Conservation (phyloP, 1,139 yeast species). For the Casaregolazyma lundiana region DNA sequence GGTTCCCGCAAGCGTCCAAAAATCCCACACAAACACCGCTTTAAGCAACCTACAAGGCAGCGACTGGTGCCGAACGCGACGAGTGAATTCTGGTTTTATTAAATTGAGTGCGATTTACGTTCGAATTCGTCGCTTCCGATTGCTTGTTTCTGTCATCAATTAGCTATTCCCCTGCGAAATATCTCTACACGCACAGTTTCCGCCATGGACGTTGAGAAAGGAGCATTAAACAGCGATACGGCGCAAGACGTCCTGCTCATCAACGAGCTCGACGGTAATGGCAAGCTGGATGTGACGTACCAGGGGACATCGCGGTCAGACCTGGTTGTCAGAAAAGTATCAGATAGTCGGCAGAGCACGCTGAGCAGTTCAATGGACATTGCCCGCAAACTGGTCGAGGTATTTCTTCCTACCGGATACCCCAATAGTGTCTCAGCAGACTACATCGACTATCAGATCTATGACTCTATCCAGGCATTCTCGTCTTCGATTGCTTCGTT, state of each 20-base stretch:
- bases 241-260: background rate
- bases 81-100: too few relatives aligned
- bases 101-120: too few relatives aligned
- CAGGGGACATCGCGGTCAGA: slow-evolving; percentile 4
- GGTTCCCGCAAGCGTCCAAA: background rate
- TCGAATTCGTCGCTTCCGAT: too few relatives aligned
- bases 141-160: too few relatives aligned
- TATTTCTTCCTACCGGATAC: slow-evolving; percentile 38
- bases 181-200: too few relatives aligned
- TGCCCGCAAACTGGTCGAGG: slow-evolving; percentile 23
- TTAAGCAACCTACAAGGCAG: too few relatives aligned
- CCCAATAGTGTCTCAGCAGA: slow-evolving; percentile 35
- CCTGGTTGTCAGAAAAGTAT: background rate
- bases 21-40: background rate
- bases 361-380: slow-evolving; percentile 6
- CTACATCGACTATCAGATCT: slow-evolving; percentile 35
- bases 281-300: slow-evolving; percentile 7
- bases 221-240: background rate
- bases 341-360: background rate
- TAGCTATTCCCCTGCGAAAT: too few relatives aligned
- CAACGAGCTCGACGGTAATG: slow-evolving; percentile 12
- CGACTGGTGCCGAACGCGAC: too few relatives aligned
- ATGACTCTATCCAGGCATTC: slow-evolving; percentile 38
- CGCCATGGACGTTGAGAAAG: slow-evolving; percentile 11
- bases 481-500: slow-evolving; percentile 35